Evolutionary conservation across 257 asterid genomes (phyloP), one percentile per base, ranked within the genome.

Genomic region (Nemophila menziesii): DNA sequence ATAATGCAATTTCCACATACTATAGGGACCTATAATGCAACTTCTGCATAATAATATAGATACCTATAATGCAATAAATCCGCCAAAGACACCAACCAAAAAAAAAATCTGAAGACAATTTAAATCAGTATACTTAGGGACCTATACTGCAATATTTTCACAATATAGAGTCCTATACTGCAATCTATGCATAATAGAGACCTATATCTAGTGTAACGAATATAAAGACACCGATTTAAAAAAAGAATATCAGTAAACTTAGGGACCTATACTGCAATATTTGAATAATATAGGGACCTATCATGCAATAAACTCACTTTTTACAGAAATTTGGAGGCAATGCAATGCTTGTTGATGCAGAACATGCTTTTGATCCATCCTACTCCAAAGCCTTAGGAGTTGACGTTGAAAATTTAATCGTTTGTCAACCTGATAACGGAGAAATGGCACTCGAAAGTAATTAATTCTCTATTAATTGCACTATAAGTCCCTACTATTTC

Each of bases 281-380:
- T n/a, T n/a, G n/a, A 29, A 29, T 29, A 29, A 3, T 29, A 2
- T 7, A 29, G 9, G n/a, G 36, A 29, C 36, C 36, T n/a, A 29
- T 2, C 36, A 7, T 54, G n/a, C n/a, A n/a, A n/a, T n/a, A n/a
- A n/a, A n/a, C 52, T 33, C 22, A 18, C 43, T 50, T 62, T 26
- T 48, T 65, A 22, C 92, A 90, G 96, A 90, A 69, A 54, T 76
- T 77, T 27, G 99, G 99, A 40, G 99, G 99, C 43, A 79, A 85
- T 73, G 99, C 96, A 21, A 90, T 90, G 99, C 93, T 90, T 54
- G 99, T 90, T 61, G 99, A 90, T 62, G 99, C 99, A 43, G 99
- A 90, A 66, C 99, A 90, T 44, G 96, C 96, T 43, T 90, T 90
- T 73, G 99, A 90, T 75, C 99, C 99, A 4, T 52, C 99, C 29